Evolutionary conservation across 2,329 filamentous ascomycete genomes (phyloP).

Genomic region (Penicillium expansum): DNA sequence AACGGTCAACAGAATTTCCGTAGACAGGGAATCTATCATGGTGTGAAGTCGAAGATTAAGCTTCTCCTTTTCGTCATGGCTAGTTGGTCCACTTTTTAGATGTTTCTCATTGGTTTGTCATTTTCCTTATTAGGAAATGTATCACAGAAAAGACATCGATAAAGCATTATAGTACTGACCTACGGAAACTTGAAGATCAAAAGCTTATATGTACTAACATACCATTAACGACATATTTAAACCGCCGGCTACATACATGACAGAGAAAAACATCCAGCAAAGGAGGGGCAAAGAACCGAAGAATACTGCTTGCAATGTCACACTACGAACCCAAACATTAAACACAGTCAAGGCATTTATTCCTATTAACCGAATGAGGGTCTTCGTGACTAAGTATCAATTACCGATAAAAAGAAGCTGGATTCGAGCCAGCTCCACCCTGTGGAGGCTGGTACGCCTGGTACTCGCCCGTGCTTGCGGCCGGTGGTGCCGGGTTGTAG

Average conservation of each 20-base stretch:
- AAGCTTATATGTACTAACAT: slow-evolving; percentile 19
- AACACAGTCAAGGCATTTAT: slow-evolving; percentile 2
- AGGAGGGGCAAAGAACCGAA: neutral
- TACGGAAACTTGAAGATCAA: neutral
- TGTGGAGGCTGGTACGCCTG: slow-evolving; percentile 40
- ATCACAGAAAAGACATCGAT: neutral
- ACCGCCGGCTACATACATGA: slow-evolving; percentile 14
- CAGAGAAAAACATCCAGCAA: slow-evolving; percentile 10
- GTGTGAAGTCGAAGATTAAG: neutral
- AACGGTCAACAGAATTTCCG: neutral
- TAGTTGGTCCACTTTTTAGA: neutral
- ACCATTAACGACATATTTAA: slow-evolving; percentile 10
- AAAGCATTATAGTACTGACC: too few relatives aligned
- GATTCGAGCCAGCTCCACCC: slow-evolving; percentile 34
- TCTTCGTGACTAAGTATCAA: neutral
- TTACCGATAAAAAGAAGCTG: slow-evolving; percentile 41
- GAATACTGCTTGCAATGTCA: neutral
- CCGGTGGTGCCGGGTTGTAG: slow-evolving; percentile 24
- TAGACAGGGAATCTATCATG: neutral
- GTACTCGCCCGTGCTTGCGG: slow-evolving; percentile 30
- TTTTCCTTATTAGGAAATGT: neutral
- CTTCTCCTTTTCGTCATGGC: neutral
- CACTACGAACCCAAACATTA: neutral
- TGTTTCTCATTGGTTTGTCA: neutral
- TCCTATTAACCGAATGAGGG: neutral